Evolutionary conservation across 345 rosid genomes (phyloP), one percentile per base, ranked within the genome.

Genomic region (Ceriops tagal): DNA sequence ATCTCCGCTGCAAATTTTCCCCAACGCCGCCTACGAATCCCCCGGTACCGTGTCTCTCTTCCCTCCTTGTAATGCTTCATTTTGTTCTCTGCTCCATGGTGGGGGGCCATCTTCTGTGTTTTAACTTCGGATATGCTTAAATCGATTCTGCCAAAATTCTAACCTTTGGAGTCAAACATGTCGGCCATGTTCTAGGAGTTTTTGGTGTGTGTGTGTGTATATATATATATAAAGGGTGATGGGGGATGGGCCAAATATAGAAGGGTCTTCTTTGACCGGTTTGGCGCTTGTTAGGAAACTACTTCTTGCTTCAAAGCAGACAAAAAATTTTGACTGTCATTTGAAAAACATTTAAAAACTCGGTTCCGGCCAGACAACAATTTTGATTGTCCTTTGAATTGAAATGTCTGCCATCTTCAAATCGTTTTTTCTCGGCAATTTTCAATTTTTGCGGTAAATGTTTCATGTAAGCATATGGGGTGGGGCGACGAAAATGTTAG

Each of bases 1-100:
- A 92, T 92, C 81, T 92, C 92, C 0, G 92, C 96, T 0, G 96
- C 90, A 3, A 83, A 92, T 74, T 86, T 92, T 0, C 97, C 97
- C 97, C 97, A 88, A 0, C 93, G 92, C 39, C 96, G 76, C 77
- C 85, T 72, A 5, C 96, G 72, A 64, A 92, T 87, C 2, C 96
- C 97, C 70, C 89, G 58, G 71, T 89, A 89, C 20, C 81, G 84
- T n/a, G 58, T 73, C 75, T 83, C 88, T 49, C 64, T 37, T 15
- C 79, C 28, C 7, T n/a, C 70, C n/a, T 24, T 59, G 34, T 32
- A 47, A 13, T 53, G 61, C 51, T 37, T 69, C 52, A 34, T 71
- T 43, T 13, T 34, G 58, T 19, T 67, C 61, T 15, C 65, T 2
- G 69, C 70, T 21, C n/a, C 68, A 24, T 27, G 53, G 10, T 62